phyloP scores from a whole-genome alignment of 2,329 filamentous ascomycete genomes.

The Colletotrichum sp. region DNA sequence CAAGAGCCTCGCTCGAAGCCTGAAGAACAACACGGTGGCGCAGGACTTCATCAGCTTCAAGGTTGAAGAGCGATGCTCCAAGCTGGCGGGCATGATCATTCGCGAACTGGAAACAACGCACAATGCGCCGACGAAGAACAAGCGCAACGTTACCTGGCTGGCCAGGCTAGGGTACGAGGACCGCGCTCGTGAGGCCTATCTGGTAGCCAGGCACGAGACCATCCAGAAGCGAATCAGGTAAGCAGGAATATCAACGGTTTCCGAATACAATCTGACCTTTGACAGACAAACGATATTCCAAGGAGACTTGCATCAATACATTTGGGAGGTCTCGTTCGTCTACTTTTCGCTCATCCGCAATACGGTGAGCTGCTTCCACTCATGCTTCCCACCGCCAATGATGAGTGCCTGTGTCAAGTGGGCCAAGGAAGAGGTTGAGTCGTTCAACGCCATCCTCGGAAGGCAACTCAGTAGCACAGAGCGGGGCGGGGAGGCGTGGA shows the following conservation, averaged over 20 bases:
- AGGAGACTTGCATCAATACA: constrained; percentile 89
- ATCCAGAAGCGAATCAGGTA: constrained; percentile 86
- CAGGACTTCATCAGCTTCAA: constrained; percentile 94
- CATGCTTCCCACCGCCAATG: constrained; percentile 83
- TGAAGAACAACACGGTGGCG: constrained; percentile 85
- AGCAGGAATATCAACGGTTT: constrained; percentile 21
- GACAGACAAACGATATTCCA: constrained; percentile 91
- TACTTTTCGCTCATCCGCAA: constrained; percentile 96
- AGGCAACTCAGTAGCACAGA: constrained; percentile 89
- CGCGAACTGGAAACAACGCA: constrained; percentile 80
- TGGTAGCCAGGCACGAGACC: constrained; percentile 77
- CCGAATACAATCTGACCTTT: background rate
- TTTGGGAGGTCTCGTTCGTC: constrained; percentile 93
- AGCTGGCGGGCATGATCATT: constrained; percentile 77
- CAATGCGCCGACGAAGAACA: constrained; percentile 77
- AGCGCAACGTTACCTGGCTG: constrained; percentile 83
- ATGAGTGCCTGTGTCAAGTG: constrained; percentile 97
- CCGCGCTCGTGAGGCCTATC: constrained; percentile 83
- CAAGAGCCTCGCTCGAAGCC: constrained; percentile 75
- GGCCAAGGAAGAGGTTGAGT: constrained; percentile 95
- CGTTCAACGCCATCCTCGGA: constrained; percentile 82
- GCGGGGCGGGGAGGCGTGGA: constrained; percentile 76
- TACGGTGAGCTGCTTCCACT: constrained; percentile 87
- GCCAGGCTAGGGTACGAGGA: constrained; percentile 89
- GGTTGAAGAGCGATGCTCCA: constrained; percentile 82